A percentile compares a stretch with the other conserved stretches of the same genome.
phyloP scores from a whole-genome alignment of 1,284 basidiomycete genomes.

The Megacollybia platyphylla region DNA sequence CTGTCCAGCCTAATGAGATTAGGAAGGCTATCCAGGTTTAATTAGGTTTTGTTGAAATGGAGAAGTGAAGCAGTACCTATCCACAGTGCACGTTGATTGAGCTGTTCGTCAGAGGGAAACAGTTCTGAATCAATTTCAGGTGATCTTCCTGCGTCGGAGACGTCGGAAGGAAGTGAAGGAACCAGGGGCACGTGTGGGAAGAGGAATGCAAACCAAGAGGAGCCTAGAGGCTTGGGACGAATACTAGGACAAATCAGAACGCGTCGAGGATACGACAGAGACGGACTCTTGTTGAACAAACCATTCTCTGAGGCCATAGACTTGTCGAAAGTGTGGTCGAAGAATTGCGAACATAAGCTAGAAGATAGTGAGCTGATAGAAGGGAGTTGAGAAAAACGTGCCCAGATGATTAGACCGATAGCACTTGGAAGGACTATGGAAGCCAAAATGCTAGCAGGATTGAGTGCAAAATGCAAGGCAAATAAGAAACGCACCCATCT shows the following conservation, averaged over 20 bases:
- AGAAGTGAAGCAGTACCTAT: background rate
- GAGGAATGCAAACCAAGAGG: conserved; percentile 51
- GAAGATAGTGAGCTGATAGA: conserved; percentile 2
- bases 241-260: conserved; percentile 24
- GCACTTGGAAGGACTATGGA: conserved; percentile 41
- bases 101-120: conserved; percentile 63
- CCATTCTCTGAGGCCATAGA: conserved; percentile 64
- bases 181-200: conserved; percentile 57
- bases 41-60: no score
- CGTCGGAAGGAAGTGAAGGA: conserved; percentile 41
- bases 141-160: conserved; percentile 40
- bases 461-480: no score
- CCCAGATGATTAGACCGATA: conserved; percentile 55
- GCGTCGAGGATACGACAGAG: conserved; percentile 2
- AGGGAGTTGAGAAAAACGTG: conserved; percentile 19
- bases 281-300: conserved; percentile 59
- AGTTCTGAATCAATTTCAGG: conserved; percentile 32
- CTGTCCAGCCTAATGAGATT: conserved; percentile 49
- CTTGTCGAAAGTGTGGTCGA: conserved; percentile 53
- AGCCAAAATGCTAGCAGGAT: conserved; percentile 23
- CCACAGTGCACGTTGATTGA: conserved; percentile 47
- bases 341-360: conserved; percentile 56
- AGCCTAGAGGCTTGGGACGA: conserved; percentile 49
- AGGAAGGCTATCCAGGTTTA: conserved; percentile 41
- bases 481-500: conserved; percentile 22